Base-by-base conservation (phyloP, 495 filamentous ascomycete species). In the Daldinia loculata region DNA sequence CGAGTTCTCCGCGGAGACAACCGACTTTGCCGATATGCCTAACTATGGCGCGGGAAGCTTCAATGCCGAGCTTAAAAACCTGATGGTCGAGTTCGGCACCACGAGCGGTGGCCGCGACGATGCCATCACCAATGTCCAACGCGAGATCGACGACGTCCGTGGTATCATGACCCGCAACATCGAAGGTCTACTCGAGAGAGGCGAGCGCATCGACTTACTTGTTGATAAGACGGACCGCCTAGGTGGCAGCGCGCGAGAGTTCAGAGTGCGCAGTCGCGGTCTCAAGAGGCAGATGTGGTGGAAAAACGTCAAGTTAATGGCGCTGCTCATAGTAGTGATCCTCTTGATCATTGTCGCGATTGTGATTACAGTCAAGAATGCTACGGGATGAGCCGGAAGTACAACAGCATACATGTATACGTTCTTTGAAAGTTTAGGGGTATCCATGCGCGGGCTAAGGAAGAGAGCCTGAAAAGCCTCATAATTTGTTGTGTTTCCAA, bases 141-240 rank as follows among this genome's bases (percentile, higher is more conserved):
- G 86, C 29, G 96, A 98, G 83, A 98, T 99, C 72, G 94, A 97
- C 62, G 93, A 91, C 69, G 95, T 97, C 45, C 84, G 91, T 51
- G 93, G 94, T 32, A 97, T 99, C 76, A 99, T 99, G 95, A 97
- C 94, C 60, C 89, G 96, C 83, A 99, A 98, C 80, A 99, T 99
- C 72, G 95, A 99, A 87, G 85, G 94, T 61, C 88, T 99, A 73
- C 79, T 99, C 53, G 95, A 99, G 86, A 83, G 95, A 2, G 95
- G 95, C 17, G 95, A 98, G 85, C 85, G 94, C 71, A 97, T 99
- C 72, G 94, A 98, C 84, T 76, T 97, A 76, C 83, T 99, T 61
- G 94, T 99, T 32, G 94, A 98, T 77, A 99, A 98, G 89, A 99
- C 96, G 66, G 95, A 97, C 76, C 84, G 93, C 66, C 77, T 98